Evolutionary conservation across 73 alveolate genomes (phyloP).

Genomic region (Stentor coeruleus): DNA sequence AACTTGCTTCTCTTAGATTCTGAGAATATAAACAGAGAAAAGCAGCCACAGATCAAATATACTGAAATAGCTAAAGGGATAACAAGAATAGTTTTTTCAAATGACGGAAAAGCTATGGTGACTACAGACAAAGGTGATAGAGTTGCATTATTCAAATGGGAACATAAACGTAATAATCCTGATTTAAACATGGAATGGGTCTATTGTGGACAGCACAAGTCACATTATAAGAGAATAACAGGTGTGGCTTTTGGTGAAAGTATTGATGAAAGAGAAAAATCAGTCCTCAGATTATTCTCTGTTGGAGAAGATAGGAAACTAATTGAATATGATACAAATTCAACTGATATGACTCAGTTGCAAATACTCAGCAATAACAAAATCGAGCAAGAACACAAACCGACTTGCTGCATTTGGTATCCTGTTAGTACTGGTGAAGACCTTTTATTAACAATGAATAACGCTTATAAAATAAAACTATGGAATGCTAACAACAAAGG

Average conservation of each 20-base stretch:
- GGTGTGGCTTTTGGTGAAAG: constrained; percentile 79
- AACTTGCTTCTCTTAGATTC: constrained; percentile 43
- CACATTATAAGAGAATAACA: constrained; percentile 68
- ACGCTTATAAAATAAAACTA: constrained; percentile 86
- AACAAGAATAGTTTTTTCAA: background rate
- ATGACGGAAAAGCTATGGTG: constrained; percentile 13
- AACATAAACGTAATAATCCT: constrained; percentile 17
- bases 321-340: constrained; percentile 59
- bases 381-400: constrained; percentile 75
- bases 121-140: background rate
- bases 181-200: constrained; percentile 64
- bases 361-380: constrained; percentile 33
- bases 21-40: constrained; percentile 36
- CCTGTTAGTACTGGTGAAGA: constrained; percentile 92
- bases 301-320: constrained; percentile 75
- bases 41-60: constrained; percentile 34
- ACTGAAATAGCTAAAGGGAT: constrained; percentile 36
- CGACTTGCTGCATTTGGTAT: constrained; percentile 92
- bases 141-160: constrained; percentile 11
- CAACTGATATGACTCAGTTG: constrained; percentile 44
- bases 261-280: constrained; percentile 65
- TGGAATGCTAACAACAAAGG: constrained; percentile 72
- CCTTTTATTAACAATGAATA: constrained; percentile 86
- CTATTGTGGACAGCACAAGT: constrained; percentile 66
- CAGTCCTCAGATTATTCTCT: constrained; percentile 59